Evolutionary conservation across 208 protist genomes (phyloP).

Genomic region (Leishmania tropica): DNA sequence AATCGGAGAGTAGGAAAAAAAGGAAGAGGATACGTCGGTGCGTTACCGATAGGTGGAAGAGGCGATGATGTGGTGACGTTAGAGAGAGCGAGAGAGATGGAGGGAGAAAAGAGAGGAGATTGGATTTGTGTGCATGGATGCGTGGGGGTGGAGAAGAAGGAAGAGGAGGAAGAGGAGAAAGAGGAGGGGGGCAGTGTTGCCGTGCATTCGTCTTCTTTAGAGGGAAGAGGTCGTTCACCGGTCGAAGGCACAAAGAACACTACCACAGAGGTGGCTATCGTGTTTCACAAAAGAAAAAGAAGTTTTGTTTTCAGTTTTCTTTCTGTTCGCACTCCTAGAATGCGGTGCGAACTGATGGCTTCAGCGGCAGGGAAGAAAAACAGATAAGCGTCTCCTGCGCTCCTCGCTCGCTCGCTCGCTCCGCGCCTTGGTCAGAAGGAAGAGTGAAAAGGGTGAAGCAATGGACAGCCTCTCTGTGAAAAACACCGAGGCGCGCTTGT

Average conservation of each 20-base stretch:
- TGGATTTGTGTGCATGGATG: background rate
- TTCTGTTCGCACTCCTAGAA: background rate
- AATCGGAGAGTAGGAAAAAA: background rate
- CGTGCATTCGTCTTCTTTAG: background rate
- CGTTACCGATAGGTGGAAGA: background rate
- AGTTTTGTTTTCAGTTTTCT: background rate
- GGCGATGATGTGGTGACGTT: background rate
- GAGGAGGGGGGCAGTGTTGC: background rate
- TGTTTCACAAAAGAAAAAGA: background rate
- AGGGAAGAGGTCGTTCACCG: background rate
- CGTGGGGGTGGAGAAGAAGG: background rate
- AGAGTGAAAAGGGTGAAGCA: background rate
- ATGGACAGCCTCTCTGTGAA: background rate
- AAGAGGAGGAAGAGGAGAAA: no score
- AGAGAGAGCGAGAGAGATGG: slow-evolving; percentile 8
- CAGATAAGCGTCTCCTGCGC: background rate
- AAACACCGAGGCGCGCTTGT: background rate
- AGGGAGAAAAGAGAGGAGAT: background rate
- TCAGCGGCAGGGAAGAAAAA: background rate
- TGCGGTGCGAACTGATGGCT: background rate
- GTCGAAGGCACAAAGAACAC: background rate
- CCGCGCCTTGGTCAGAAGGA: slow-evolving; percentile 4
- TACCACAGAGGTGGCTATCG: background rate
- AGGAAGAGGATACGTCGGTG: background rate
- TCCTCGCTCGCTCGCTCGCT: background rate